Evolutionary conservation across 2,329 filamentous ascomycete genomes (phyloP), one percentile per base, ranked within the genome.

Genomic region (Exophiala xenobiotica): DNA sequence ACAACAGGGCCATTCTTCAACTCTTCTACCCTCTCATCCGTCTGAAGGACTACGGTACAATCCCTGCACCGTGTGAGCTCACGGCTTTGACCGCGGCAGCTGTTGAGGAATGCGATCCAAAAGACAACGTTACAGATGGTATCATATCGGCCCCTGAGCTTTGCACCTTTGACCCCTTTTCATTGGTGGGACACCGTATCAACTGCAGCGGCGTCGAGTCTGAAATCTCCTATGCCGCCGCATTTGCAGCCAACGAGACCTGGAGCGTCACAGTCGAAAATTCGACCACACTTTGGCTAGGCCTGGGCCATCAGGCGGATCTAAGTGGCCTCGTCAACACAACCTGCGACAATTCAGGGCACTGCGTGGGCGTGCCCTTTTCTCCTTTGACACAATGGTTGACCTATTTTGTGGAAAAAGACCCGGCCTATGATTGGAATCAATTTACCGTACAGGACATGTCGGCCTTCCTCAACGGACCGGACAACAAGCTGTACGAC

Each of bases 41-140:
- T 12, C 20, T 26, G 23, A 9, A 14, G 3, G 22, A 40, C 14
- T 12, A 4, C 27, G 45, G 23, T 1, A 20, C 8, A 22, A 60
- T 56, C 16, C 61, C 58, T 16, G 43, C 41, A 1, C 8, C 35
- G 0, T 73, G 68, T 53, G 67, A 71, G 38, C 42, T 70, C 16
- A 60, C 65, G 7, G 65, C 65, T 3, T 66, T 73, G 46, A 66
- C 59, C 0, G 53, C 56, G 2, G 66, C 64, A 6, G 68, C 69
- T 1, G 60, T 72, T 3, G 51, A 59, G 6, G 65, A 62, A 9
- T 67, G 65, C 16, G 65, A 67, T 45, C 22, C 33, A 0, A 43
- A 61, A 1, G 65, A 67, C 24, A 63, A 63, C 1, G 55, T 61
- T 3, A 46, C 16, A 6, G 65, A 67, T 16, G 60, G 57, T 2